phyloP scores from a whole-genome alignment of 805 yeast genomes.

The Lipomyces yamanashiensis region DNA sequence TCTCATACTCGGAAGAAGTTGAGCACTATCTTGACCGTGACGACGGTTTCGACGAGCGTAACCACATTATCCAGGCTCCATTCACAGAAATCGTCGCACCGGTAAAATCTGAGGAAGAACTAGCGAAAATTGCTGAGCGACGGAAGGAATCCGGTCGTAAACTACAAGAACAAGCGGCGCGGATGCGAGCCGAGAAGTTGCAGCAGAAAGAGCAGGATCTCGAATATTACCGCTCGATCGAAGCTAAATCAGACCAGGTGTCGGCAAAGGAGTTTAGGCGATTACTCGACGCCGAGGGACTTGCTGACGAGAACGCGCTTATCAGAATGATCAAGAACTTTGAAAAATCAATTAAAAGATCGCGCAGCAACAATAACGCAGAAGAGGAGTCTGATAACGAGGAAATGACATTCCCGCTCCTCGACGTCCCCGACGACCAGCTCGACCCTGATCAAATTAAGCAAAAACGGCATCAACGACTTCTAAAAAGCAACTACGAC shows the following conservation, averaged over 20 bases:
- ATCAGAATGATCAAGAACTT: constrained; percentile 65
- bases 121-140: constrained; percentile 73
- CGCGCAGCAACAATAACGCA: constrained; percentile 64
- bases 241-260: constrained; percentile 44
- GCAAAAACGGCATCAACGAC: constrained; percentile 82
- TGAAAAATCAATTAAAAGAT: constrained; percentile 70
- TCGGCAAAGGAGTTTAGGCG: constrained; percentile 60
- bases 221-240: constrained; percentile 66
- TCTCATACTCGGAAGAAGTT: constrained; percentile 68
- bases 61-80: constrained; percentile 82
- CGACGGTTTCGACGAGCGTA: constrained; percentile 61
- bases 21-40: constrained; percentile 61
- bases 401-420: constrained; percentile 68
- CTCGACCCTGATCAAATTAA: constrained; percentile 77
- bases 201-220: constrained; percentile 80
- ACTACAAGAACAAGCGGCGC: constrained; percentile 91
- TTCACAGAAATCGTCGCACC: constrained; percentile 65
- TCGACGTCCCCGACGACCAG: constrained; percentile 84
- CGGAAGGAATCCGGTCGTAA: constrained; percentile 84
- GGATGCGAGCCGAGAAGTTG: constrained; percentile 76
- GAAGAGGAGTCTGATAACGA: constrained; percentile 58
- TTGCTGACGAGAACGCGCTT: constrained; percentile 74
- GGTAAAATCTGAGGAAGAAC: constrained; percentile 83
- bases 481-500: constrained; percentile 84
- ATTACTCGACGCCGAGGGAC: constrained; percentile 68